A percentile compares a stretch with the other conserved stretches of the same genome.
phyloP scores from a whole-genome alignment of 2,329 filamentous ascomycete genomes.

The Aspergillus chevalieri region DNA sequence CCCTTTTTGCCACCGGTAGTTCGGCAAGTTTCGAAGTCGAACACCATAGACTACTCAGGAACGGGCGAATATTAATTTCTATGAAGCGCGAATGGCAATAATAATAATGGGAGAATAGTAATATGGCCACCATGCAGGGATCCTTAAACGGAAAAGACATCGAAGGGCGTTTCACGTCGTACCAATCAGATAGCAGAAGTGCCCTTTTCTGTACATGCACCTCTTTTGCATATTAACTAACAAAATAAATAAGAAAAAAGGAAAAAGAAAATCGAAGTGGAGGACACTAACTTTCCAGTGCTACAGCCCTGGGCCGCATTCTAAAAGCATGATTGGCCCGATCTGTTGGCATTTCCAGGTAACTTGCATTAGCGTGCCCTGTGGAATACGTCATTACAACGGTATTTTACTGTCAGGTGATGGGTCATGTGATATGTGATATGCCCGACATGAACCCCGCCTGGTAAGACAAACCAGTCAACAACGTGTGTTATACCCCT shows the following conservation, averaged over 20 bases:
- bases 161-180: background rate
- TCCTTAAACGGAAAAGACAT: background rate
- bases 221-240: background rate
- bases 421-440: background rate
- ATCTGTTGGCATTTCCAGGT: conserved; percentile 20
- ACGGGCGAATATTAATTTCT: background rate
- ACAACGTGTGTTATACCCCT: background rate
- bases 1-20: background rate
- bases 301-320: conserved; percentile 29
- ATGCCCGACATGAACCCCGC: background rate
- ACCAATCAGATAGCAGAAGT: background rate
- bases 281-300: conserved; percentile 26
- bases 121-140: background rate
- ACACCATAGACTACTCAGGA: background rate
- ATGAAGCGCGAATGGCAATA: too few species aligned
- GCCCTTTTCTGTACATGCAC: background rate
- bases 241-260: background rate
- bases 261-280: background rate
- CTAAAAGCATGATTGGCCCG: background rate
- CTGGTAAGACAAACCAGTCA: background rate
- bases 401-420: background rate
- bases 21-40: background rate
- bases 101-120: too few species aligned
- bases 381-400: background rate
- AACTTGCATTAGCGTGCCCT: conserved; percentile 33